Evolutionary conservation across 257 asterid species (phyloP).

Genomic region (Solanum verrucosum): DNA sequence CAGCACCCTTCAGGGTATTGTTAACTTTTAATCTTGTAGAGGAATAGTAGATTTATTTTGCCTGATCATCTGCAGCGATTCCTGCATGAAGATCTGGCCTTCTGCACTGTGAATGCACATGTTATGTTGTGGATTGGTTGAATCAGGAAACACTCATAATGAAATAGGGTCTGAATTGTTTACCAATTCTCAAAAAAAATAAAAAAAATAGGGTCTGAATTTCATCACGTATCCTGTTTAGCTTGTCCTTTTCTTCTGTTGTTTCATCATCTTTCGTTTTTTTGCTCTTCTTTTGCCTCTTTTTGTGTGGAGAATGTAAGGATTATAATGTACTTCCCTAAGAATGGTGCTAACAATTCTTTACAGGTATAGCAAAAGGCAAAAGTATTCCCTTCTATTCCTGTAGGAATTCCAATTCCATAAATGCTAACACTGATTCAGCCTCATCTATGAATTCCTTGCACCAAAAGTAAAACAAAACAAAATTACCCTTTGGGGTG

Average conservation of each 20-base stretch:
- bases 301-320: neutral
- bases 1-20: constrained; percentile 93
- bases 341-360: neutral
- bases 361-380: neutral
- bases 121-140: neutral
- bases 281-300: neutral
- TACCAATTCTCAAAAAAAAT: too few species aligned
- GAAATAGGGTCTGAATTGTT: neutral
- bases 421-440: neutral
- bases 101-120: neutral
- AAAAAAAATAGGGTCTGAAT: neutral
- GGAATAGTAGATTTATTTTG: neutral
- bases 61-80: neutral
- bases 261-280: neutral
- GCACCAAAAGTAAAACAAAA: neutral
- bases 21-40: neutral
- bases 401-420: neutral
- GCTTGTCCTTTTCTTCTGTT: neutral
- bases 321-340: neutral
- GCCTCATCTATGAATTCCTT: neutral
- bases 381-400: neutral
- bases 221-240: neutral
- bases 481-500: too few species aligned
- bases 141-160: neutral
- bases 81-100: neutral